Evolutionary conservation across 768 basidiomycete genomes (phyloP), one percentile per base, ranked within the genome.

Genomic region (Dendrothele bispora): DNA sequence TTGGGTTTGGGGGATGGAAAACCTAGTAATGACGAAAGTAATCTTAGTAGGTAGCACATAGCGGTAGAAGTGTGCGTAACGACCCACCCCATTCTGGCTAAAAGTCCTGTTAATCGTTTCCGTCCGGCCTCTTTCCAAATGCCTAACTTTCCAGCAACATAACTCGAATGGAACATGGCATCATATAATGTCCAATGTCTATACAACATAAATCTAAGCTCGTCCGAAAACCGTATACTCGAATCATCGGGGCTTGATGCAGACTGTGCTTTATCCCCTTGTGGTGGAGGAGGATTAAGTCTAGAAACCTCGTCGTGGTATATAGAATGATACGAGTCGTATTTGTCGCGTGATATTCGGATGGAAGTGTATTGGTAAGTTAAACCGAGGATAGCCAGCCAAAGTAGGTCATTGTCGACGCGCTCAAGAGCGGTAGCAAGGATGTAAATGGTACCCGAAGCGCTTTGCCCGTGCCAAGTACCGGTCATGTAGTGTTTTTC

Each of bases 181-280:
- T 99, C 97, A 61, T 98, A 98, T 38, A 99, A 69, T 25, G 88
- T 98, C 97, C 97, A 99, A 69, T 98, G 97, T 48, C 95, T 79
- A 62, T 95, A 94, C 45, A 98, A 78, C 69, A 86, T 94, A 65
- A 99, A 98, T 21, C 97, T 79, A 45, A 98, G 72, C 65, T 99
- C 97, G 43, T 95, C 92, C 26, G 83, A 84, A 32, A 86, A 74
- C 30, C 91, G 81, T 53, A 99, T 83, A 25, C 85, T 82, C 49
- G 76, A 71, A 61, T 98, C 95, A 56, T 98, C 94, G 2, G 95
- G 89, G 53, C 78, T 80, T 21, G 83, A 68, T 0, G 83, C 78
- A 44, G 75, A 73, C 50, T 72, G 61, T 14, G 73, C 69, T 43
- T 73, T 70, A 6, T 72, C 65, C 35, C 67, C 55, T 58, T 74